phyloP scores from a whole-genome alignment of 371 early-diverging fungal genomes.

The Mucor mucedo region DNA sequence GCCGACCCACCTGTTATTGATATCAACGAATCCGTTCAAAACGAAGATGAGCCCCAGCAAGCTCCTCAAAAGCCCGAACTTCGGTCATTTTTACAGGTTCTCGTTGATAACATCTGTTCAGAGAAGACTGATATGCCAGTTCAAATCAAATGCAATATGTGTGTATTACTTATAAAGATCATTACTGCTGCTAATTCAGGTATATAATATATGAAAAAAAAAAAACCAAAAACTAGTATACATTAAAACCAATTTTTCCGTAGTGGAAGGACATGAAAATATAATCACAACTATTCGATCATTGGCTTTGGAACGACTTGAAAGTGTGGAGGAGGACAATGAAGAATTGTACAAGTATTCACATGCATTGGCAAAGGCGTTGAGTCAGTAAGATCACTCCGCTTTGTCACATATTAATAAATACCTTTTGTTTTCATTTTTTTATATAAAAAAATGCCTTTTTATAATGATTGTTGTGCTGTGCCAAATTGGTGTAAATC shows the following conservation, averaged over 20 bases:
- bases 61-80: conserved; percentile 24
- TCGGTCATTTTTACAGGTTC: conserved; percentile 49
- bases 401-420: background rate
- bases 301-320: conserved; percentile 8
- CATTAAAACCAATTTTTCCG: background rate
- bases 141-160: conserved; percentile 60
- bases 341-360: conserved; percentile 21
- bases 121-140: conserved; percentile 33
- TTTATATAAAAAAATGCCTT: background rate
- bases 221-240: background rate
- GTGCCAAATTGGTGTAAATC: conserved; percentile 9
- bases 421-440: background rate
- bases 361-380: conserved; percentile 16
- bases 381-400: conserved; percentile 13
- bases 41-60: conserved; percentile 25
- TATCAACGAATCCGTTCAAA: conserved; percentile 8
- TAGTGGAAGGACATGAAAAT: conserved; percentile 13
- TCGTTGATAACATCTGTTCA: conserved; percentile 38
- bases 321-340: conserved; percentile 5
- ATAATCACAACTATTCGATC: conserved; percentile 9
- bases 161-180: conserved; percentile 55
- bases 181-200: conserved; percentile 42
- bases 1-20: conserved; percentile 20
- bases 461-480: background rate
- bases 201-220: conserved; percentile 18